phyloP scores from a whole-genome alignment of 345 rosid genomes.

The Cardiospermum halicacabum region DNA sequence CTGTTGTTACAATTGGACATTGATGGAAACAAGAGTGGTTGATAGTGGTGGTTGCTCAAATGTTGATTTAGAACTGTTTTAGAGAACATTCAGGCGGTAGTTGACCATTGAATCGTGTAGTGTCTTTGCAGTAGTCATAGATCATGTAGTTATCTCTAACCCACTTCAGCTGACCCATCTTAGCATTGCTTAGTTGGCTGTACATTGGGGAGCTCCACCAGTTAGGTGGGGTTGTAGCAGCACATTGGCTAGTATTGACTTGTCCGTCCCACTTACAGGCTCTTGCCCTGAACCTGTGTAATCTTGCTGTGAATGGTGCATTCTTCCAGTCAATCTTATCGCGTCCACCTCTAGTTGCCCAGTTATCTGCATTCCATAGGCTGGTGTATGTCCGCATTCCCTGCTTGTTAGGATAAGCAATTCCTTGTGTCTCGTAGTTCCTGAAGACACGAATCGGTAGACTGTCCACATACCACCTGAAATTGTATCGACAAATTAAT shows the following conservation, averaged over 20 bases:
- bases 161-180: constrained; percentile 43
- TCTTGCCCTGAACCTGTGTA: constrained; percentile 42
- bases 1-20: no score
- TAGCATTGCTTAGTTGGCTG: constrained; percentile 38
- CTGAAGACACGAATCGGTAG: constrained; percentile 53
- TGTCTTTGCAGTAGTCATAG: constrained; percentile 65
- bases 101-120: constrained; percentile 49
- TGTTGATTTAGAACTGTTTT: constrained; percentile 38
- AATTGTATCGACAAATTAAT: constrained; percentile 11
- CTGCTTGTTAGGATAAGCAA: constrained; percentile 69
- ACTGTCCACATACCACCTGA: constrained; percentile 61
- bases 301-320: constrained; percentile 52
- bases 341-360: constrained; percentile 78
- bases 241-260: constrained; percentile 41
- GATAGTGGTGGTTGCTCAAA: no score
- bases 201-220: constrained; percentile 59
- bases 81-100: constrained; percentile 64
- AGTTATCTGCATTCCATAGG: constrained; percentile 71
- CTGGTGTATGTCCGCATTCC: constrained; percentile 63
- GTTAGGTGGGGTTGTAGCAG: constrained; percentile 27
- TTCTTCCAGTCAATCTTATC: constrained; percentile 54
- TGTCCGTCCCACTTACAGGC: constrained; percentile 67
- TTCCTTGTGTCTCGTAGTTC: constrained; percentile 48
- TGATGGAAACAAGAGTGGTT: no score
- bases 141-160: constrained; percentile 51